phyloP scores from a whole-genome alignment of 306 rosid genomes.

The Cucumis melo region DNA sequence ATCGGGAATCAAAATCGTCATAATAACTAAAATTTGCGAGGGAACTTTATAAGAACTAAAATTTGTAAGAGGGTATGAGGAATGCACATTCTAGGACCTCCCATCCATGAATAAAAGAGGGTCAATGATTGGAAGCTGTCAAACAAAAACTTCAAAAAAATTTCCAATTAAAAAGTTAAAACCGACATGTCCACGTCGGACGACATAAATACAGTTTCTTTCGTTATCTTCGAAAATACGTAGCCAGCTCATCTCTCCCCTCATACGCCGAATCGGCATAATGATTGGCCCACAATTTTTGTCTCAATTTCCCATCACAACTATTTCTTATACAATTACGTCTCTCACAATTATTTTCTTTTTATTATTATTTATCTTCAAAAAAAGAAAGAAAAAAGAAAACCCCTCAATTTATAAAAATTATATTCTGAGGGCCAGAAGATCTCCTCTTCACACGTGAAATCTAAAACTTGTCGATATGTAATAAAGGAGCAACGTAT shows the following conservation, averaged over 20 bases:
- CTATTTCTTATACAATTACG: neutral
- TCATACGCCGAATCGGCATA: constrained; percentile 12
- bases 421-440: constrained; percentile 1
- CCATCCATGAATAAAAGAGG: neutral
- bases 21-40: too few relatives aligned
- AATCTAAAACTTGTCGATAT: constrained; percentile 5
- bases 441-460: constrained; percentile 5
- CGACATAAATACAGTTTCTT: constrained; percentile 5
- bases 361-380: neutral
- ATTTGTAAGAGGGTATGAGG: neutral
- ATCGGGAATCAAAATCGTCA: too few relatives aligned
- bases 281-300: constrained; percentile 18
- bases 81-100: neutral
- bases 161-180: neutral
- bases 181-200: constrained; percentile 41
- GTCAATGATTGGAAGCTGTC: neutral
- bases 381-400: too few relatives aligned
- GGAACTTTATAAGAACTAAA: too few relatives aligned
- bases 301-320: neutral
- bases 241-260: constrained; percentile 26
- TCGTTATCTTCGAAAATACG: constrained; percentile 21
- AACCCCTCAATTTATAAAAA: neutral
- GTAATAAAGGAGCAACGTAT: neutral
- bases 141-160: neutral
- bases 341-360: neutral